Percentiles rank a stretch among this genome's conserved stretches.
These are phyloP conservation scores for Prunus mira DNA, from an alignment of 306 rosid genomes.

Conservation along the genomic window DNA sequence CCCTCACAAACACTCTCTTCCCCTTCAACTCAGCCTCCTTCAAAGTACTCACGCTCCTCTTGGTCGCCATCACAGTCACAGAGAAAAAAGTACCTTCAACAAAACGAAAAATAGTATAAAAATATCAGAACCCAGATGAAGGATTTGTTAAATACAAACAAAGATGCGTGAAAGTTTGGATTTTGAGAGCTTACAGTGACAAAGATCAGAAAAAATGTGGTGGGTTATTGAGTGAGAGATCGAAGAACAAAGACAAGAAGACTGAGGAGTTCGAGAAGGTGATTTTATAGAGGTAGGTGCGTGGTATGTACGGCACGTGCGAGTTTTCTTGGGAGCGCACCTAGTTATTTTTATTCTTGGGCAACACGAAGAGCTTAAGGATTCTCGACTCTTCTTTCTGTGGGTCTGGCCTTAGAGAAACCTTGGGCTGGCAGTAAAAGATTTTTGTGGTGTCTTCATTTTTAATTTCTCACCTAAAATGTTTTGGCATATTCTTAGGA, in stretches of 20 bases:
- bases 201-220: background rate
- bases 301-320: constrained; percentile 16
- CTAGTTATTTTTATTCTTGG: background rate
- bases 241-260: background rate
- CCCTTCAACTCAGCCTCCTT: constrained; percentile 90
- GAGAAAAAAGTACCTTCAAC: constrained; percentile 11
- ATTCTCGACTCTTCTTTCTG: background rate
- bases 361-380: background rate
- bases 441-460: background rate
- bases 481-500: background rate
- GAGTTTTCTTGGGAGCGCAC: background rate
- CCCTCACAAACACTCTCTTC: constrained; percentile 85
- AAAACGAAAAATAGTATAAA: constrained; percentile 10
- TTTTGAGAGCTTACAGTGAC: constrained; percentile 19
- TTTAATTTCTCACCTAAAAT: background rate
- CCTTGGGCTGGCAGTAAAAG: constrained; percentile 16
- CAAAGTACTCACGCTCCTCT: constrained; percentile 80
- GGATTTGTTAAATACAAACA: background rate
- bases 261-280: background rate
- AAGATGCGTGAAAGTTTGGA: background rate
- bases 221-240: background rate
- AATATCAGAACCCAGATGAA: constrained; percentile 17
- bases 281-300: background rate
- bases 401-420: background rate
- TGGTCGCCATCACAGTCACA: constrained; percentile 61